phyloP scores from a whole-genome alignment of 1,139 yeast species.

The Pneumocystis canis region DNA sequence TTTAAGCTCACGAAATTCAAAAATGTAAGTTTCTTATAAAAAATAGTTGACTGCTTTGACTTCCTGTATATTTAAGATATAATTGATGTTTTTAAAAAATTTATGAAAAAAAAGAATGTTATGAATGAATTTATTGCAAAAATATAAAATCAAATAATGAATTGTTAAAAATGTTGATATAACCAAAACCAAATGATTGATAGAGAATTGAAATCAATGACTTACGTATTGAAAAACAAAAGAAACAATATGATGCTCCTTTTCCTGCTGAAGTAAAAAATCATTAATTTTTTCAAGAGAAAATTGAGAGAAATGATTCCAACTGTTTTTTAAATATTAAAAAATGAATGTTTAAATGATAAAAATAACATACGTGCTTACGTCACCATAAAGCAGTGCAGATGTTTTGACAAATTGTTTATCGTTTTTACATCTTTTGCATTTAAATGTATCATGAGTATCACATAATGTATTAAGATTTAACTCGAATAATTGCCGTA shows the following conservation, averaged over 20 bases:
- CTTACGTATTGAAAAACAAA: constrained; percentile 90
- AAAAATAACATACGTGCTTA: constrained; percentile 34
- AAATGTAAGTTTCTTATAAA: too few species aligned
- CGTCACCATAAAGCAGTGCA: constrained; percentile 94
- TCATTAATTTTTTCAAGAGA: constrained; percentile 58
- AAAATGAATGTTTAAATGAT: not conserved
- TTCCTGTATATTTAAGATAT: not conserved
- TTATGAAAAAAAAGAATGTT: not conserved
- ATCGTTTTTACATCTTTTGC: constrained; percentile 61
- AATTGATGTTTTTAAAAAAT: too few species aligned
- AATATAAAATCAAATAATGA: not conserved
- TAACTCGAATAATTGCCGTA: constrained; percentile 61
- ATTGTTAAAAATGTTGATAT: not conserved
- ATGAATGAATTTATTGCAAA: not conserved
- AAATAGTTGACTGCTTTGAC: too few species aligned
- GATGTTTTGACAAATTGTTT: constrained; percentile 54
- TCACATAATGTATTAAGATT: constrained; percentile 61
- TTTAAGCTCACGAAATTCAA: too few species aligned
- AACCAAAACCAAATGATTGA: not conserved
- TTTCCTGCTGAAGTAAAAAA: constrained; percentile 58
- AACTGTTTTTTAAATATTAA: constrained; percentile 31
- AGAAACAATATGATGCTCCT: constrained; percentile 51
- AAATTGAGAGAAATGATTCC: constrained; percentile 75
- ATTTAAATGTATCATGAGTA: constrained; percentile 83
- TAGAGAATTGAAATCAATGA: constrained; percentile 32